phyloP scores from a whole-genome alignment of 768 basidiomycete species.

The Podaxis mareebaensis region DNA sequence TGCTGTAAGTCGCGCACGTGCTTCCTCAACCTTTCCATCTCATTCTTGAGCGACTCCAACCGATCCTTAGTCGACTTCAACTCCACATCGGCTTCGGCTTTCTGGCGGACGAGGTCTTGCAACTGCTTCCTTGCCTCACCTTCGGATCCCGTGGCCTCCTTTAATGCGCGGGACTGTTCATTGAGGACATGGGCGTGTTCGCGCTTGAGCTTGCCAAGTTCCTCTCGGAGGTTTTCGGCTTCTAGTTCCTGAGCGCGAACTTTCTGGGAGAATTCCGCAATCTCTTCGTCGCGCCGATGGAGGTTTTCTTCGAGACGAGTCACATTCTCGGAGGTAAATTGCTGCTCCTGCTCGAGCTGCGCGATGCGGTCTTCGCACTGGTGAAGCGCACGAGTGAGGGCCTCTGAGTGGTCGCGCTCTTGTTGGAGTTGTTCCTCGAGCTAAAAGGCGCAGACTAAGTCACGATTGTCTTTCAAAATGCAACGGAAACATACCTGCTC shows the following conservation, averaged over 20 bases:
- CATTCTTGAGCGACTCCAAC: slow-evolving; percentile 49
- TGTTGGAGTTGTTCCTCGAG: slow-evolving; percentile 54
- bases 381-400: slow-evolving; percentile 47
- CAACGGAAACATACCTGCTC: slow-evolving; percentile 43
- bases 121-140: slow-evolving; percentile 46
- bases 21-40: slow-evolving; percentile 57
- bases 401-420: slow-evolving; percentile 52
- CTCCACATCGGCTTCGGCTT: slow-evolving; percentile 57
- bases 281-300: slow-evolving; percentile 56
- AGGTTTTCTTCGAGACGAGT: slow-evolving; percentile 59
- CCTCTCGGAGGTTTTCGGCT: slow-evolving; percentile 52
- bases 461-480: neutral
- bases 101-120: slow-evolving; percentile 51
- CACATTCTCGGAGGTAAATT: slow-evolving; percentile 53
- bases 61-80: slow-evolving; percentile 50
- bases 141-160: slow-evolving; percentile 48
- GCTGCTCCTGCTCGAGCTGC: slow-evolving; percentile 54
- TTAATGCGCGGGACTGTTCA: slow-evolving; percentile 47
- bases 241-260: slow-evolving; percentile 52
- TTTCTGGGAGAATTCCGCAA: slow-evolving; percentile 46
- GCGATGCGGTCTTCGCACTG: slow-evolving; percentile 54
- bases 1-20: slow-evolving; percentile 74
- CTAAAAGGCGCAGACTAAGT: slow-evolving; percentile 29
- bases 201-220: slow-evolving; percentile 53
- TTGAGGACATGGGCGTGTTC: slow-evolving; percentile 53